phyloP scores from a whole-genome alignment of 805 yeast genomes.

The Monosporozyma servazzii region DNA sequence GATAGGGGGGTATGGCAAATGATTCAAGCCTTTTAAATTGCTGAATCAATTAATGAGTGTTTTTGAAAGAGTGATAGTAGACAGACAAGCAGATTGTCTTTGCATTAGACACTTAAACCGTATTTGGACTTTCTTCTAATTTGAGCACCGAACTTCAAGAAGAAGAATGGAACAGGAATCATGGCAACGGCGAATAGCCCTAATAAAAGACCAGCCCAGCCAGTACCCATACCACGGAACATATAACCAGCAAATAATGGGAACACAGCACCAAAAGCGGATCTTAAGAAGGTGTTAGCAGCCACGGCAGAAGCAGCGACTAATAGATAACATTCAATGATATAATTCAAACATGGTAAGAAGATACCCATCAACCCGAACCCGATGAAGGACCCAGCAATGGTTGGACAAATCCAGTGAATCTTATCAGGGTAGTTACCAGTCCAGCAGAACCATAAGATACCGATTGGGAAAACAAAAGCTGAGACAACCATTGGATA shows the following conservation, averaged over 20 bases:
- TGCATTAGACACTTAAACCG: conserved; percentile 31
- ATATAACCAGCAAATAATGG: conserved; percentile 64
- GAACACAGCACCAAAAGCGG: conserved; percentile 59
- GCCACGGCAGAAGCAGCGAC: conserved; percentile 76
- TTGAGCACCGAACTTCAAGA: conserved; percentile 47
- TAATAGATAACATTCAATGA: conserved; percentile 59
- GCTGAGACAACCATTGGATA: conserved; percentile 70
- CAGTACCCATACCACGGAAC: conserved; percentile 58
- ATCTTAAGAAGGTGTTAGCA: conserved; percentile 62
- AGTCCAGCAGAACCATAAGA: conserved; percentile 84
- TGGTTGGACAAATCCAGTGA: conserved; percentile 77
- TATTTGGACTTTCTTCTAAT: conserved; percentile 51
- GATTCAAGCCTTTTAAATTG: not conserved
- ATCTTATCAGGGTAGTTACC: conserved; percentile 62
- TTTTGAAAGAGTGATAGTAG: not conserved
- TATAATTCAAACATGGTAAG: conserved; percentile 59
- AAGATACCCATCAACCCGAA: conserved; percentile 61
- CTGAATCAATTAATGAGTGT: not conserved
- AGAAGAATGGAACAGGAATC: conserved; percentile 61
- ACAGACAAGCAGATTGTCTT: not conserved
- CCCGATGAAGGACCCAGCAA: conserved; percentile 56
- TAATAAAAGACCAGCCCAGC: conserved; percentile 72
- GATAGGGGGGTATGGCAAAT: not conserved
- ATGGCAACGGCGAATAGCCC: conserved; percentile 51
- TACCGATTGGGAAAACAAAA: conserved; percentile 62